Conservation (phyloP, 2,329 filamentous ascomycete species). For the Purpureocillium takamizusanense region DNA sequence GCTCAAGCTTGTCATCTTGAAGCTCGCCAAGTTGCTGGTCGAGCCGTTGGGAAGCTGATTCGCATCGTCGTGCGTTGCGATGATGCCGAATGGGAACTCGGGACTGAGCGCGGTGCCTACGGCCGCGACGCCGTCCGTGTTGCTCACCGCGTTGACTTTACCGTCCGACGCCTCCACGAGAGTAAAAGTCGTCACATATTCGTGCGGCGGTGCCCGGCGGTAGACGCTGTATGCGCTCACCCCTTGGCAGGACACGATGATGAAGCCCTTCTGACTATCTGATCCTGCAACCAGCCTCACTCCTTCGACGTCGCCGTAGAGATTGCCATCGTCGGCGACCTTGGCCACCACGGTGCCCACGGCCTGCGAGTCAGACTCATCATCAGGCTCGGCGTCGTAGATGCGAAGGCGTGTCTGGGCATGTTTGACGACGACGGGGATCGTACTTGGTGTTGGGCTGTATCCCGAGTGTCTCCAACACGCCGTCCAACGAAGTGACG, state of each 20-base stretch:
- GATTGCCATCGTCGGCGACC: neutral
- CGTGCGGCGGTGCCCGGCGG: neutral
- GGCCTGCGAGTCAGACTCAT: too few species aligned
- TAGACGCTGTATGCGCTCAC: neutral
- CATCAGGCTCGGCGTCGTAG: too few species aligned
- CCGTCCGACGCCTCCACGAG: neutral
- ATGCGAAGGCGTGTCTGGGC: too few species aligned
- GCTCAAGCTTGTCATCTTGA: neutral
- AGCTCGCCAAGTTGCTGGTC: neutral
- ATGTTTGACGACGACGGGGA: too few species aligned
- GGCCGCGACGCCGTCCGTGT: neutral
- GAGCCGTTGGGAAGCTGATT: neutral
- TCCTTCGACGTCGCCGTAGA: neutral
- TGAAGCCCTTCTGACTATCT: neutral
- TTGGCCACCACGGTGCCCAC: too few species aligned
- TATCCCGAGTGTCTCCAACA: too few species aligned
- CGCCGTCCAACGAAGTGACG: too few species aligned
- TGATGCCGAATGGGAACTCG: neutral
- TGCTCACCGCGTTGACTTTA: neutral
- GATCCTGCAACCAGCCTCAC: neutral
- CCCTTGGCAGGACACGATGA: neutral
- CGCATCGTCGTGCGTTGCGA: neutral
- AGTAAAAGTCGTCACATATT: neutral
- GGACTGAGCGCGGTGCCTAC: neutral
- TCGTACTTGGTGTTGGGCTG: too few species aligned